Evolutionary conservation across 352 stramenopile species (phyloP).

Genomic region (Phytophthora pluvialis): DNA sequence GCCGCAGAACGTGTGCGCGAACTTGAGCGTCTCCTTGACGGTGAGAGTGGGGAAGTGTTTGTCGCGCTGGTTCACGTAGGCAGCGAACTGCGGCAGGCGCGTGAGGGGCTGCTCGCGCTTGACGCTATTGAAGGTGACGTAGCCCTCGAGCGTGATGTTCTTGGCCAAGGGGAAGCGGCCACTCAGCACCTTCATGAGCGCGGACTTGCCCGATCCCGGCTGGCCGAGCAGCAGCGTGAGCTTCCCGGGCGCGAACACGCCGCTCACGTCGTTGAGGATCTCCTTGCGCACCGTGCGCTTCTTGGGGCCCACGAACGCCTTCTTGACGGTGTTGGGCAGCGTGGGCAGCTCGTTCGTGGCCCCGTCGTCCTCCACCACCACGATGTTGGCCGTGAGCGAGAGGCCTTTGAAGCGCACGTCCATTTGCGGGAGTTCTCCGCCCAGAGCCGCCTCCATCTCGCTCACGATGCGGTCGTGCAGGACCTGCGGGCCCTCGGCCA

Average conservation of each 20-base stretch:
- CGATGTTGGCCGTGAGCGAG: slow-evolving; percentile 41
- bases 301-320: slow-evolving; percentile 29
- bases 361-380: slow-evolving; percentile 30
- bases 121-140: slow-evolving; percentile 49
- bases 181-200: slow-evolving; percentile 50
- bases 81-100: slow-evolving; percentile 48
- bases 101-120: slow-evolving; percentile 31
- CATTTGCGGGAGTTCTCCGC: slow-evolving; percentile 38
- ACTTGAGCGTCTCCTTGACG: slow-evolving; percentile 45
- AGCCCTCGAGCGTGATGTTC: slow-evolving; percentile 46
- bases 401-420: slow-evolving; percentile 55
- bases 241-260: slow-evolving; percentile 37
- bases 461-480: slow-evolving; percentile 17
- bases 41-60: slow-evolving; percentile 40
- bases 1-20: slow-evolving; percentile 52
- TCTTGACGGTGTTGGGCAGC: slow-evolving; percentile 43
- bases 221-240: slow-evolving; percentile 47
- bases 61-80: slow-evolving; percentile 45
- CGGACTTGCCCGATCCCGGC: slow-evolving; percentile 45
- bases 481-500: slow-evolving; percentile 5
- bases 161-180: slow-evolving; percentile 43
- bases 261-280: slow-evolving; percentile 50
- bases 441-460: slow-evolving; percentile 35
- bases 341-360: slow-evolving; percentile 39
- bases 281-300: slow-evolving; percentile 34